Percentiles rank a stretch among this genome's conserved stretches.
phyloP scores from a whole-genome alignment of 345 rosid species.

The Raphanus sativus region DNA sequence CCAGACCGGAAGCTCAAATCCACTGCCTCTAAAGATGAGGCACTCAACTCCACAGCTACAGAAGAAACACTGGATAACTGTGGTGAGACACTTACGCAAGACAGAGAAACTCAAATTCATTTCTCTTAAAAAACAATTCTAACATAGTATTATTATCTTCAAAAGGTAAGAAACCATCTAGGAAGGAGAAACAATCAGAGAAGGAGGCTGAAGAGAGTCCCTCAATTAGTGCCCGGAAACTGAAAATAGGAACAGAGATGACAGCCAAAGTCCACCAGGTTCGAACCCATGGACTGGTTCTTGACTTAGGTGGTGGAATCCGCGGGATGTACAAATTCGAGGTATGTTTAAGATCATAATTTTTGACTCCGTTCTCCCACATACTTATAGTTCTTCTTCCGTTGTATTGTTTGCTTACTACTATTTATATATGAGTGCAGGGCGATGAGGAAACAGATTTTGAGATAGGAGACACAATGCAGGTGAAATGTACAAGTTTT shows the following conservation, averaged over 20 bases:
- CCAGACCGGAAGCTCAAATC: slow-evolving; percentile 30
- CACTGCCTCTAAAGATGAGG: slow-evolving; percentile 37
- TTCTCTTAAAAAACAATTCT: slow-evolving; percentile 16
- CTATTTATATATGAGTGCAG: slow-evolving; percentile 40
- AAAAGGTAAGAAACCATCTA: slow-evolving; percentile 23
- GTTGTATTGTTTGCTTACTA: slow-evolving; percentile 12
- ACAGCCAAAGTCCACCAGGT: slow-evolving; percentile 65
- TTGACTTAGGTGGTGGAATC: slow-evolving; percentile 86
- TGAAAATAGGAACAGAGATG: slow-evolving; percentile 70
- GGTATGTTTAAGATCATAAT: slow-evolving; percentile 42
- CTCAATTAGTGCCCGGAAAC: slow-evolving; percentile 41
- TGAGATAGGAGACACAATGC: slow-evolving; percentile 59
- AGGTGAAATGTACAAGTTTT: slow-evolving; percentile 71
- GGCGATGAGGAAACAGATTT: slow-evolving; percentile 43
- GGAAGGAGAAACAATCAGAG: slow-evolving; percentile 28
- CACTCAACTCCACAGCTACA: slow-evolving; percentile 4
- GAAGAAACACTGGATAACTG: slow-evolving; percentile 11
- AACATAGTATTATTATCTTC: slow-evolving; percentile 15
- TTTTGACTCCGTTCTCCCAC: not conserved
- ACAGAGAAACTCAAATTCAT: slow-evolving; percentile 32
- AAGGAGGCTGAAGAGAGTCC: slow-evolving; percentile 29
- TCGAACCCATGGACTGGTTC: slow-evolving; percentile 76
- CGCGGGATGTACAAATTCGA: slow-evolving; percentile 87
- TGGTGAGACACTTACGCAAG: slow-evolving; percentile 28
- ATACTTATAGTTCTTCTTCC: not conserved